Percentiles rank a stretch among this genome's conserved stretches.
These are phyloP conservation scores for Primulina huaijiensis DNA, from an alignment of 257 asterid species.

Conservation along the genomic window DNA sequence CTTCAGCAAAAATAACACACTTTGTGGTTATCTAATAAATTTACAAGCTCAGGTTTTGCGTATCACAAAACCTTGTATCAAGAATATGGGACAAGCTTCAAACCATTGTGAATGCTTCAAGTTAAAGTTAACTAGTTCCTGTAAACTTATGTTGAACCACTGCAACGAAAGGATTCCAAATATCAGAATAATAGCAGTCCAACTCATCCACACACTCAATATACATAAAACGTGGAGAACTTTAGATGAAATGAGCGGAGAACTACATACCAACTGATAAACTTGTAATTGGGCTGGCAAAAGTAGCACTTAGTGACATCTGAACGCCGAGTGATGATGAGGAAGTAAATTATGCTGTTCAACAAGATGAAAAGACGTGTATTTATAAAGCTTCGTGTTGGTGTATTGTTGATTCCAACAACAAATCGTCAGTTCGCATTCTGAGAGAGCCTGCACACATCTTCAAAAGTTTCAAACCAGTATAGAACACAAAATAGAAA, in stretches of 20 bases:
- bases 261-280: constrained; percentile 32
- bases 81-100: too few species aligned
- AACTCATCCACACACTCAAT: neutral
- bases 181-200: neutral
- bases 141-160: neutral
- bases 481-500: too few species aligned
- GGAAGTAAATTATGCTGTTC: constrained; percentile 27
- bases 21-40: neutral
- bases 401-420: neutral
- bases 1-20: too few species aligned
- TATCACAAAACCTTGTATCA: neutral
- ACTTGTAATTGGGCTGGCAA: constrained; percentile 29
- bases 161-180: too few species aligned
- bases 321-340: too few species aligned
- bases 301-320: constrained; percentile 28
- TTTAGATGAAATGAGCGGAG: neutral
- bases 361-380: neutral
- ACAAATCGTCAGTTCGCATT: too few species aligned
- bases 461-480: too few species aligned
- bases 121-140: neutral
- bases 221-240: too few species aligned
- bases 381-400: neutral
- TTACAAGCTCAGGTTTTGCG: neutral
- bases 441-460: too few species aligned
- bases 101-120: neutral